Percentiles rank a stretch among this genome's conserved stretches.
Evolutionary conservation across 225 moss, liverwort and hornwort genomes (phyloP).

Genomic region (Polytrichum commune): DNA sequence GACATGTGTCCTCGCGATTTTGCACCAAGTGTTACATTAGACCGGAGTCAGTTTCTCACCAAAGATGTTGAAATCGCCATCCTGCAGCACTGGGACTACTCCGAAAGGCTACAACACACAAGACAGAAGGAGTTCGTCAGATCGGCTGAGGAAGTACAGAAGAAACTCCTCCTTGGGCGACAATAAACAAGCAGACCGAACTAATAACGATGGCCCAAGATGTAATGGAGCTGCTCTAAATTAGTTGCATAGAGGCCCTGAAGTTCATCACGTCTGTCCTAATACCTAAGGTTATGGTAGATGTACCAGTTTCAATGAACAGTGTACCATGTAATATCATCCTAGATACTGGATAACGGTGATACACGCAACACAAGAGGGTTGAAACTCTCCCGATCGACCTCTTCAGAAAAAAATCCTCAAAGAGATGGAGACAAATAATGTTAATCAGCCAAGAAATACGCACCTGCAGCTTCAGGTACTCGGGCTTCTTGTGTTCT

Average conservation of each 20-base stretch:
- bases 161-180: too few species aligned
- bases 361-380: not conserved
- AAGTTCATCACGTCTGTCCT: too few species aligned
- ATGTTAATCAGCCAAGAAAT: not conserved
- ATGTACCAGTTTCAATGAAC: too few species aligned
- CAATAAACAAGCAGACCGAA: not conserved
- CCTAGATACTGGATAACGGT: not conserved
- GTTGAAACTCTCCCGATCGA: not conserved
- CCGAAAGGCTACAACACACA: conserved; percentile 9
- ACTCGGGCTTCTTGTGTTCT: not conserved
- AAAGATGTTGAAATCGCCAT: conserved; percentile 1
- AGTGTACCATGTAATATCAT: too few species aligned
- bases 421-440: not conserved
- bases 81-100: conserved; percentile 1
- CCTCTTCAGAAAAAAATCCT: not conserved
- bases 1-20: not conserved
- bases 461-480: conserved; percentile 5
- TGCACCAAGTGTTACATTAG: not conserved
- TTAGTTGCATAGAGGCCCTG: too few species aligned
- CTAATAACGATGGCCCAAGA: too few species aligned
- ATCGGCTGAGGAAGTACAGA: not conserved
- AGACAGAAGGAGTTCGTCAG: not conserved
- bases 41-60: not conserved
- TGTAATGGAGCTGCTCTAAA: too few species aligned
- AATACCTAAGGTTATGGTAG: too few species aligned